Evolutionary conservation across 768 basidiomycete species (phyloP).

Genomic region (Guyanaporus albipodus): DNA sequence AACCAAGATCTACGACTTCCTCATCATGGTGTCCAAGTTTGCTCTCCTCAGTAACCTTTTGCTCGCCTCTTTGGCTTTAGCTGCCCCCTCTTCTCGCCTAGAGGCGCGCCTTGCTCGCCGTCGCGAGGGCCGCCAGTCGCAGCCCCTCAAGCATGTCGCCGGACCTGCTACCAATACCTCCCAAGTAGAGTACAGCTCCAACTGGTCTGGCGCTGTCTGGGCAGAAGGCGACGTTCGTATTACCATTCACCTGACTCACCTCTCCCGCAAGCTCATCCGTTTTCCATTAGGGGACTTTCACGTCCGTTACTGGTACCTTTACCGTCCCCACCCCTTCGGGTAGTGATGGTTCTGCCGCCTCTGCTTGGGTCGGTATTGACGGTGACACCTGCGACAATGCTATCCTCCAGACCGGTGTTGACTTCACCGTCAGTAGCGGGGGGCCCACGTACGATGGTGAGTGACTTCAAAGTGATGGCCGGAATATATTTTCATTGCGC

Average conservation of each 20-base stretch:
- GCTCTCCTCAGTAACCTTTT: constrained; percentile 14
- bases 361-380: constrained; percentile 26
- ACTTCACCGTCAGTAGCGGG: constrained; percentile 1
- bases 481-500: not conserved
- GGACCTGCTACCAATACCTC: not conserved
- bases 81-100: constrained; percentile 13
- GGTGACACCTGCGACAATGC: constrained; percentile 10
- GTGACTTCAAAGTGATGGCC: not conserved
- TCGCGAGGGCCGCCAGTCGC: constrained; percentile 10
- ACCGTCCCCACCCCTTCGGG: constrained; percentile 16
- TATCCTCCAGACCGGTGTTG: constrained; percentile 21
- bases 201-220: constrained; percentile 21
- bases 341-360: constrained; percentile 1
- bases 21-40: constrained; percentile 19
- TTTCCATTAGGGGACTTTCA: constrained; percentile 17
- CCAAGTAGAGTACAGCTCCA: constrained; percentile 13
- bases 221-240: constrained; percentile 4
- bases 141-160: constrained; percentile 2
- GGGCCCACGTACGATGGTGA: constrained; percentile 9
- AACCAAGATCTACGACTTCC: not conserved
- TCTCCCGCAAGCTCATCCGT: not conserved
- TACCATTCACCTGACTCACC: not conserved
- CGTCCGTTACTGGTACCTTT: constrained; percentile 14
- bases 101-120: constrained; percentile 14
- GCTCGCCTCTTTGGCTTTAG: constrained; percentile 16